Percentiles rank a stretch among this genome's conserved stretches.
These are phyloP conservation scores for Aspergillus sp. DNA, from an alignment of 2,329 filamentous ascomycete genomes.

Conservation along the genomic window DNA sequence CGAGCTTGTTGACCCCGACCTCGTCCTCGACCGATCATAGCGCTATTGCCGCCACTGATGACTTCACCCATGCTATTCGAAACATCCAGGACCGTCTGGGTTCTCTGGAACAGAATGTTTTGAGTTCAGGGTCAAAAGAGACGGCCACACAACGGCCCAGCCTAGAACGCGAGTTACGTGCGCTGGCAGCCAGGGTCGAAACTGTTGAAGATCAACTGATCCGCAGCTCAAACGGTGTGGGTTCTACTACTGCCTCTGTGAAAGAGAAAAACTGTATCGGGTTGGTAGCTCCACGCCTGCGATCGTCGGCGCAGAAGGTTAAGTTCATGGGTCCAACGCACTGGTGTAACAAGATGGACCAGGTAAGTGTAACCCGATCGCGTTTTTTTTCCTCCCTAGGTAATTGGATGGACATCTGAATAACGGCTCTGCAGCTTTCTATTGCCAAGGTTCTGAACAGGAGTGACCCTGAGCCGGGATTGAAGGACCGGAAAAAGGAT, in stretches of 20 bases:
- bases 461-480: conserved; percentile 11
- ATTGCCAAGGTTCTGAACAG: conserved; percentile 2
- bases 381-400: background rate
- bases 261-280: no score
- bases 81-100: background rate
- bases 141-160: no score
- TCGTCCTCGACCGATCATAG: background rate
- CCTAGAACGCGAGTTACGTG: background rate
- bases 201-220: background rate
- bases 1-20: background rate
- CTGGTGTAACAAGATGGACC: conserved; percentile 13
- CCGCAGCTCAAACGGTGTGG: background rate
- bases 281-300: no score
- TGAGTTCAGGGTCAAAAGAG: background rate
- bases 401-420: no score
- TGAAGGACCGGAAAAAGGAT: conserved; percentile 13
- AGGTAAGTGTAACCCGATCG: conserved; percentile 2
- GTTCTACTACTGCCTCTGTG: background rate
- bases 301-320: conserved; percentile 5
- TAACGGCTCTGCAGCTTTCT: conserved; percentile 6
- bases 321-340: conserved; percentile 17
- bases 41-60: background rate
- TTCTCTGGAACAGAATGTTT: background rate
- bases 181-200: background rate
- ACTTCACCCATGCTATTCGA: background rate